Conservation (phyloP, 2,329 filamentous ascomycete genomes). For the Orbilia brochopaga region DNA sequence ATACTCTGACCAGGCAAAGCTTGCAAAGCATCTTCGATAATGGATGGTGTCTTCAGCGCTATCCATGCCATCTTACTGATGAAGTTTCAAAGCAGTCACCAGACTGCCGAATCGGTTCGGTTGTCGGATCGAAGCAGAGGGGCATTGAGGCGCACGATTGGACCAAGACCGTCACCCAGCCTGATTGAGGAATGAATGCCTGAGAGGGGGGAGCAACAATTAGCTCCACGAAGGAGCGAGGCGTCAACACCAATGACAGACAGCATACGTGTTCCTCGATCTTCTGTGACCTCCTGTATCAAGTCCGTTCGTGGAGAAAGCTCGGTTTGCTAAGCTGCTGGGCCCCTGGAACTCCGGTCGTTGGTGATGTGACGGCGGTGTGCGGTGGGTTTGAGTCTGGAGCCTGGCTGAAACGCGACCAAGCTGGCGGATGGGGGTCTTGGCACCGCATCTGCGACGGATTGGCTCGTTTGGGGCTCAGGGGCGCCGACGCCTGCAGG, state of each 20-base stretch:
- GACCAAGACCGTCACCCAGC: slow-evolving; percentile 20
- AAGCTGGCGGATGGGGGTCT: slow-evolving; percentile 26
- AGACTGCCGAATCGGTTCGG: slow-evolving; percentile 32
- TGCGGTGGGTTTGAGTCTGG: slow-evolving; percentile 10
- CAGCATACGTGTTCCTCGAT: slow-evolving; percentile 13
- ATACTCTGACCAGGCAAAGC: slow-evolving; percentile 4
- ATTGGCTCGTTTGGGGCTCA: slow-evolving; percentile 37
- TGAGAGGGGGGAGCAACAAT: not conserved
- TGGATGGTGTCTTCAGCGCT: slow-evolving; percentile 11
- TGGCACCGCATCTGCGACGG: slow-evolving; percentile 46
- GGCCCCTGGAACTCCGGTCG: slow-evolving; percentile 36
- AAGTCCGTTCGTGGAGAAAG: too few relatives aligned
- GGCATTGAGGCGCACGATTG: slow-evolving; percentile 15
- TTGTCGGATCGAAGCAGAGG: slow-evolving; percentile 13
- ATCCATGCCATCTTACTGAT: slow-evolving; percentile 41
- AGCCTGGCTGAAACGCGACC: slow-evolving; percentile 45
- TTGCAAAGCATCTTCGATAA: slow-evolving; percentile 2
- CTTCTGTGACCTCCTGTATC: too few relatives aligned
- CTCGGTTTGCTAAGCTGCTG: slow-evolving; percentile 7
- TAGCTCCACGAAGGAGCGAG: not conserved
- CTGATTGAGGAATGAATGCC: slow-evolving; percentile 29
- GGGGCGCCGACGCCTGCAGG: not conserved
- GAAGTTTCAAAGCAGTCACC: slow-evolving; percentile 43
- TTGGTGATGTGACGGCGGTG: slow-evolving; percentile 33
- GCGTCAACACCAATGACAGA: slow-evolving; percentile 24